Conservation (phyloP, 163 green algal species). For the Picocystis sp. region DNA sequence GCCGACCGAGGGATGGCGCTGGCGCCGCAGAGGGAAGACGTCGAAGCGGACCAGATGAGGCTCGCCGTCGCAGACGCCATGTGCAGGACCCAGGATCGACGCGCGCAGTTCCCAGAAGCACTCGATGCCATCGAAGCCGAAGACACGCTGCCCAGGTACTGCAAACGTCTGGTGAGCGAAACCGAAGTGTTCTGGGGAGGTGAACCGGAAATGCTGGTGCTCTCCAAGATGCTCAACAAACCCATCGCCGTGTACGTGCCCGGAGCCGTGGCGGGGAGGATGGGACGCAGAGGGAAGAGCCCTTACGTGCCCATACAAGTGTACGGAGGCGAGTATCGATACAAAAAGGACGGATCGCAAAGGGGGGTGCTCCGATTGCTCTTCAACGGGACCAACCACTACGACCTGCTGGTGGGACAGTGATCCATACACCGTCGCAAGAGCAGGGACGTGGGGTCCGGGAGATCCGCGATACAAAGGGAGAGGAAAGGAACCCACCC, state of each 20-base stretch:
- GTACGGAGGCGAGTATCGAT: conserved; percentile 29
- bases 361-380: conserved; percentile 24
- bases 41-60: conserved; percentile 32
- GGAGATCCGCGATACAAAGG: too few species aligned
- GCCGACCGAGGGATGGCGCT: conserved; percentile 19
- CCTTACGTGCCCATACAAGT: conserved; percentile 22
- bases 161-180: conserved; percentile 20
- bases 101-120: conserved; percentile 22
- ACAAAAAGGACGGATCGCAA: conserved; percentile 12
- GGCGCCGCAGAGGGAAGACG: conserved; percentile 15
- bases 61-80: conserved; percentile 27
- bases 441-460: too few species aligned
- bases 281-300: conserved; percentile 1
- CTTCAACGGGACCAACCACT: conserved; percentile 35
- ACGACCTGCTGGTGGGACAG: conserved; percentile 27
- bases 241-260: conserved; percentile 35
- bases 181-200: conserved; percentile 32
- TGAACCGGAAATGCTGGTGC: conserved; percentile 36
- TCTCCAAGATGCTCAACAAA: conserved; percentile 27
- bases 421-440: too few species aligned
- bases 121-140: conserved; percentile 3
- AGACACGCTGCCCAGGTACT: conserved; percentile 24
- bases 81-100: conserved; percentile 20
- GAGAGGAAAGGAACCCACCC: too few species aligned
- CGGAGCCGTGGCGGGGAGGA: background rate